Evolutionary conservation across 2,329 filamentous ascomycete species (phyloP), one percentile per base, ranked within the genome.

Genomic region (Scedosporium apiospermum): DNA sequence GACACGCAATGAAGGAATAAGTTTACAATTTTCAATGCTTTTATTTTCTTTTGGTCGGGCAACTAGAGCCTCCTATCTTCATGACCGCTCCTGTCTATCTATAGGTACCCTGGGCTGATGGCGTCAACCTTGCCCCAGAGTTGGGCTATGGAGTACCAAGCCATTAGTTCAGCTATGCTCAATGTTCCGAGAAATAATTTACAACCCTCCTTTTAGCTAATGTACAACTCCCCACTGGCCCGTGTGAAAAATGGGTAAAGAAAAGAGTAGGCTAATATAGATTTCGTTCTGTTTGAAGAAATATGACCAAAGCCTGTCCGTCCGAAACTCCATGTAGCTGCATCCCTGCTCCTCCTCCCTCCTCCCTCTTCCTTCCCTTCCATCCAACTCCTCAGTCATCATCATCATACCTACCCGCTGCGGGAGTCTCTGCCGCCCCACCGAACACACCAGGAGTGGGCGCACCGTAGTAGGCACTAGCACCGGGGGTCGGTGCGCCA

Each of bases 401-500:
- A 65, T 83, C 81, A 14, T 78, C 78, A 69, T 83, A 83, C 64
- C 77, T 82, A 60, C 82, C 83, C 3, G 82, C 84, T 21, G 84
- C 85, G 30, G 86, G 84, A 18, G 84, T 87, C 71, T 86, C 85
- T 1, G 83, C 78, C 30, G 79, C 78, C 12, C 79, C 77, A 30
- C 74, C 77, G 63, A 81, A 83, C 4, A 86, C 86, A 1, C 84
- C 86, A 63, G 86, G 86, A n/a, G 86, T 88, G 0, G 85, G 84
- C 23, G 86, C 86, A 34, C 81, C 77, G 64, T 84, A 85, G 64
- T 82, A 82, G n/a, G 84, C 84, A 59, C 82, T 84, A 0, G 85
- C 87, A 27, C 84, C 87, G 0, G 89, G 89, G 0, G 89, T 92
- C 0, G 88, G 88, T 16, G 88, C 89, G 63, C 77, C 82, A 7